Base-by-base conservation (phyloP, 1,284 basidiomycete genomes). In the Ustilago bromivora region DNA sequence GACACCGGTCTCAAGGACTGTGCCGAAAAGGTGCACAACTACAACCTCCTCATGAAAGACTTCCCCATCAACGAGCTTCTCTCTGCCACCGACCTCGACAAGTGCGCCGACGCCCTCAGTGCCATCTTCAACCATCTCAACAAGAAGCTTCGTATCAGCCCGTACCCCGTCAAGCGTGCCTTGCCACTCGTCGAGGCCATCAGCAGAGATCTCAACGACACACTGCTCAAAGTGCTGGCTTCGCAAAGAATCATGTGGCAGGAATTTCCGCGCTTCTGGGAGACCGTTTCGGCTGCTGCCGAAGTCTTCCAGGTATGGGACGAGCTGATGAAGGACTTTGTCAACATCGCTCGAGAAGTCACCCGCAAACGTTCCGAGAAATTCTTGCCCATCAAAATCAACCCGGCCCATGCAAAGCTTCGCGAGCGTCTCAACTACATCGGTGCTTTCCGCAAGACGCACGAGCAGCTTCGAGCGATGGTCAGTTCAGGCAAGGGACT, bases 1-100 rank as follows among this genome's bases (percentile, higher is more conserved):
- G 96, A 99, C 86, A 99, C 96, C 0, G 96, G 96, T 31, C 87
- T 99, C 78, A 97, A 96, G 87, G 94, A 86, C 60, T 82, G 80
- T 53, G 67, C 80, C 8, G 82, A 84, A 58, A 81, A 81, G 70
- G 81, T 83, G 59, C 79, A 80, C 71, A 81, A 81, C 71, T 96
- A 98, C 89, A 98, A 99, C 84, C 91, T 94, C 76, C 90, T 99
- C 69, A 98, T 99, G 96, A 97, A 96, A 87, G 97, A 99, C 84
- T 98, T 99, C 83, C 97, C 97, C 0, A 88, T 99, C 47, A 96
- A 98, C 85, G 96, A 98, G 85, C 91, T 99, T 15, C 90, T 99
- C 19, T 94, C 96, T 3, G 95, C 97, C 0, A 97, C 96, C 1
- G 96, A 98, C 86, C 91, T 99, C 3, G 93, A 94, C 84, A 98